A percentile compares a stretch with the other conserved stretches of the same genome.
Evolutionary conservation across 2,329 filamentous ascomycete genomes (phyloP).

Genomic region (Daldinia eschscholtzii): DNA sequence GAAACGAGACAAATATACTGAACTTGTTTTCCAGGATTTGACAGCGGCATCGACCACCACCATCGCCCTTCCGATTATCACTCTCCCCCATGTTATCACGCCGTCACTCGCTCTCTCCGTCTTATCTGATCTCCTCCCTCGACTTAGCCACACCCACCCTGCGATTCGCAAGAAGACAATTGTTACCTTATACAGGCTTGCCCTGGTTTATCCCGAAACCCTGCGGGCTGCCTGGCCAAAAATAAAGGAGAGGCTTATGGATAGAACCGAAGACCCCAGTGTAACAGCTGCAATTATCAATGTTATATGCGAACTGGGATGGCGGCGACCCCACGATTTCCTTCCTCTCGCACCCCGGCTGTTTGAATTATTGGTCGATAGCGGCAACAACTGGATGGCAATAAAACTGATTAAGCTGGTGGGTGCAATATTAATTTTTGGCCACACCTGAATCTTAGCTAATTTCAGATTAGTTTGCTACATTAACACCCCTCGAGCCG

Average conservation of each 20-base stretch:
- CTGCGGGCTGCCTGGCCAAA: slow-evolving; percentile 94
- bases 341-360: slow-evolving; percentile 89
- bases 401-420: slow-evolving; percentile 99
- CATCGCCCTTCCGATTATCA: slow-evolving; percentile 86
- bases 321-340: slow-evolving; percentile 94
- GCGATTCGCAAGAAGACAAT: slow-evolving; percentile 95
- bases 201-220: slow-evolving; percentile 96
- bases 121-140: slow-evolving; percentile 85
- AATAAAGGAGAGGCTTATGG: slow-evolving; percentile 93
- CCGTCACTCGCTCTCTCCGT: slow-evolving; percentile 92
- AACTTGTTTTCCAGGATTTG: slow-evolving; percentile 70
- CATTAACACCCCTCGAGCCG: slow-evolving; percentile 91
- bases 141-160: slow-evolving; percentile 86
- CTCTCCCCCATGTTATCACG: slow-evolving; percentile 95
- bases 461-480: slow-evolving; percentile 78
- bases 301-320: slow-evolving; percentile 94
- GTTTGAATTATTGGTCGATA: slow-evolving; percentile 91
- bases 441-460: slow-evolving; percentile 38
- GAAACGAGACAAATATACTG: slow-evolving; percentile 22
- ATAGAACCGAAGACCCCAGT: slow-evolving; percentile 88
- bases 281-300: slow-evolving; percentile 97
- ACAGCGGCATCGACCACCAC: slow-evolving; percentile 77
- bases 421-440: slow-evolving; percentile 49
- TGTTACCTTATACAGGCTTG: slow-evolving; percentile 91
- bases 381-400: slow-evolving; percentile 99